Evolutionary conservation across 805 yeast species (phyloP), one percentile per base, ranked within the genome.

Genomic region (Nakazawaea populi): DNA sequence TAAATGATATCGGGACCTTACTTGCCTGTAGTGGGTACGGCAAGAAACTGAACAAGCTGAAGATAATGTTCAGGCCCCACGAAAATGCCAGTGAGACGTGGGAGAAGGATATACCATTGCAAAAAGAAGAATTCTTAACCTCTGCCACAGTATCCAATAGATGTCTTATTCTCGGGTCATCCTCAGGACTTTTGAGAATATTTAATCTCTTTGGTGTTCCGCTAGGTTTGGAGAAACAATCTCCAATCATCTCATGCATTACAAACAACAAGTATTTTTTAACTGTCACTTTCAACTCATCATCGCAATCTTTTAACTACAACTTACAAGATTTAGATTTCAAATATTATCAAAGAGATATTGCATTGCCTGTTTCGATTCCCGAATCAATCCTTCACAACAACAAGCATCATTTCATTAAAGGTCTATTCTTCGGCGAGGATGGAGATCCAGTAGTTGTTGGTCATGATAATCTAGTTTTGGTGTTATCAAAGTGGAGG

Each of bases 371-470:
- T 0, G 53, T 78, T 6, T 67, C 63, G 9, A 40, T 48, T 49
- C 18, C 46, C 54, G 6, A 29, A 46, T 41, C 46, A 10, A 38
- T 48, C 6, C 28, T 46, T 7, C n/a, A 45, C 7, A 30, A 40
- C 28, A 50, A 45, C 24, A 44, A 49, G 12, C 56, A 55, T 60
- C 75, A 70, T 59, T 67, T 72, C 51, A 58, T 69, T 54, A 80
- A 79, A 55, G 85, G 91, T 2, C 64, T 88, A n/a, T 90, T 94
- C 61, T 94, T 92, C 72, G 85, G 89, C 42, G 83, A 84, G 43
- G 84, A 79, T 59, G 96, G 96, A 24, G 97, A 92, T 64, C 99
- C 99, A 1, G 87, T 94, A 55, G 64, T 91, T 6, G 86, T 84
- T 50, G 96, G 95, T n/a, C 71, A 75, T 34, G 90, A 85, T 55